Percentiles rank a stretch among this genome's conserved stretches.
These are phyloP conservation scores for Pseudophaeomoniella oleicola DNA, from an alignment of 2,329 filamentous ascomycete genomes.

Conservation along the genomic window DNA sequence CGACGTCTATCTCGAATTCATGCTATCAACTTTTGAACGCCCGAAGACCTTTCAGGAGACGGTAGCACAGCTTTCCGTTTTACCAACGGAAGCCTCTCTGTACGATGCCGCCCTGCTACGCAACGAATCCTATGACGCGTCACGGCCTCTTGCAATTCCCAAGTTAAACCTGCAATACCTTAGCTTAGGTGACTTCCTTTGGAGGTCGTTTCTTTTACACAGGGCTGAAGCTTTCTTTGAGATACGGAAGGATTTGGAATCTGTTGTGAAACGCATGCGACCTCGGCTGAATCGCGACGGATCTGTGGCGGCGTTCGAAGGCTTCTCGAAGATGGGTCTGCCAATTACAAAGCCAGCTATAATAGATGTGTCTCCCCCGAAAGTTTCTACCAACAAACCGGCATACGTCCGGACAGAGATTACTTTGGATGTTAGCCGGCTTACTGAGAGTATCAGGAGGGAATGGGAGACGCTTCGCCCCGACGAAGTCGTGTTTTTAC, in stretches of 20 bases:
- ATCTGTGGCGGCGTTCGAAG: constrained; percentile 56
- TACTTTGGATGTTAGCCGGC: constrained; percentile 62
- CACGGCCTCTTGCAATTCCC: constrained; percentile 72
- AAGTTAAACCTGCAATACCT: constrained; percentile 94
- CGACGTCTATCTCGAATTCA: constrained; percentile 42
- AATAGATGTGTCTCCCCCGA: constrained; percentile 67
- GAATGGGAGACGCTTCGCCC: constrained; percentile 85
- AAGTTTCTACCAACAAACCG: constrained; percentile 72
- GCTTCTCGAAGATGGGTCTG: constrained; percentile 83
- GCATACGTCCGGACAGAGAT: constrained; percentile 78
- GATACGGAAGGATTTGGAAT: constrained; percentile 80
- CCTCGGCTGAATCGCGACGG: constrained; percentile 51
- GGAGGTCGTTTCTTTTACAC: constrained; percentile 81
- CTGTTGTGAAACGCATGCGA: constrained; percentile 62
- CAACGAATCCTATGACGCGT: constrained; percentile 78
- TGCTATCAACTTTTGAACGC: constrained; percentile 62
- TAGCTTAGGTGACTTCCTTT: constrained; percentile 90
- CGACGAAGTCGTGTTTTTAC: constrained; percentile 79
- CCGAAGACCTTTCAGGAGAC: constrained; percentile 70
- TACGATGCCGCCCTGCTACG: constrained; percentile 68
- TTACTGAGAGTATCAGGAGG: constrained; percentile 59
- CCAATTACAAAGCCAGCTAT: constrained; percentile 76
- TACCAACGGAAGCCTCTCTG: constrained; percentile 70
- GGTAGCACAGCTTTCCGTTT: constrained; percentile 52
- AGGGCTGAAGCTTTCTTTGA: constrained; percentile 86